Evolutionary conservation across 2,329 filamentous ascomycete genomes (phyloP), one percentile per base, ranked within the genome.

Genomic region (Fusarium sarcochroum): DNA sequence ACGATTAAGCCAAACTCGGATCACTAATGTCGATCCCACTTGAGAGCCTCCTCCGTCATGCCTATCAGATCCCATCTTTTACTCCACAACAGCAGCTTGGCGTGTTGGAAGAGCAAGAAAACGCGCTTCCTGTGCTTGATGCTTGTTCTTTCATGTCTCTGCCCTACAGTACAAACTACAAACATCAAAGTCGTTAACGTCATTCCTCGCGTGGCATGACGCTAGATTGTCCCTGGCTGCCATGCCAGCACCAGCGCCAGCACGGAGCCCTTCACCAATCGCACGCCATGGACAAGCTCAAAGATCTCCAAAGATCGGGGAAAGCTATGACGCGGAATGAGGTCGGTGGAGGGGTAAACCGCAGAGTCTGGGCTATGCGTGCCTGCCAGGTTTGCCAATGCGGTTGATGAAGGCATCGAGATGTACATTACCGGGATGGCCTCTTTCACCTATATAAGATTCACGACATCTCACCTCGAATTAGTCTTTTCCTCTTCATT

Each of bases 241-340:
- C 40, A 37, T 37, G 37, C 41, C 37, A 58, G 47, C 41, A 48
- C 30, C 27, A 30, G 27, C 27, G 4, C 9, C 27, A 30, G 32
- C 21, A 40, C 17, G 3, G 23, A 25, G 30, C 55, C 65, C 57
- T 63, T 62, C 38, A 50, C 55, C 48, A 69, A 64, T 69, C 32
- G 54, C 34, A 52, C 8, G 37, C 41, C 55, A 57, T 51, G 57
- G 35, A 44, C 55, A 63, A 42, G 58, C 45, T 64, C 58, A 41
- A 40, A 66, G 48, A 63, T 66, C 37, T 64, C 15, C 52, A 30
- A 49, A 50, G 41, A 55, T 70, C 32, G 46, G 41, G 41, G 48
- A 52, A 59, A 48, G 64, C 73, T 68, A 75, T 75, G 73, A 75
- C 73, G 73, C 58, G 68, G 25, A 52, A 66, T 70, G 68, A 73